phyloP scores from a whole-genome alignment of 495 filamentous ascomycete species.

The Penicillium coprophilum region DNA sequence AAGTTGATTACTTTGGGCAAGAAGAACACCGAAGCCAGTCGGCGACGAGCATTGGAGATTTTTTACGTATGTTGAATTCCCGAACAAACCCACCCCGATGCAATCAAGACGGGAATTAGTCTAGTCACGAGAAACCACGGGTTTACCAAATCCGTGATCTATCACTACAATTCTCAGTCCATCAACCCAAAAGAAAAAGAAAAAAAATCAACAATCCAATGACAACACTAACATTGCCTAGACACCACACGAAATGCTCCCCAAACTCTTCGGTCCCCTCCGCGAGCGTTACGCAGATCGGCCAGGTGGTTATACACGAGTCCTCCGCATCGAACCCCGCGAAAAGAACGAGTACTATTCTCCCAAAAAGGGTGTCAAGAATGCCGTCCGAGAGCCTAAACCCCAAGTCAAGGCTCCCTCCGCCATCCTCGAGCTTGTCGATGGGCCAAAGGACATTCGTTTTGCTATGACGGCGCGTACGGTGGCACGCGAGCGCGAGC shows the following conservation, averaged over 20 bases:
- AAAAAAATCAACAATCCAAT: slow-evolving; percentile 4
- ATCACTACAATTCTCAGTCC: background rate
- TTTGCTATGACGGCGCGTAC: slow-evolving; percentile 88
- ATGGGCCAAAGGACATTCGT: slow-evolving; percentile 91
- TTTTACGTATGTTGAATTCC: slow-evolving; percentile 68
- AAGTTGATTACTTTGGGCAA: slow-evolving; percentile 92
- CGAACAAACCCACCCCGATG: background rate
- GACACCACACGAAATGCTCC: slow-evolving; percentile 66
- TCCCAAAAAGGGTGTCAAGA: slow-evolving; percentile 20
- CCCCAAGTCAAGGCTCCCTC: slow-evolving; percentile 73
- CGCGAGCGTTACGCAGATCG: slow-evolving; percentile 75
- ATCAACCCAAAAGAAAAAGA: background rate
- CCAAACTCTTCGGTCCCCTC: slow-evolving; percentile 84
- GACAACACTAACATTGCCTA: slow-evolving; percentile 26
- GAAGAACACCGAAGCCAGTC: slow-evolving; percentile 76
- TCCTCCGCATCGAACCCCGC: slow-evolving; percentile 79
- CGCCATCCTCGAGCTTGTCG: slow-evolving; percentile 94
- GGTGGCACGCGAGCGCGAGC: slow-evolving; percentile 59
- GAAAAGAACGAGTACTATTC: slow-evolving; percentile 36
- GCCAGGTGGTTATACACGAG: slow-evolving; percentile 90
- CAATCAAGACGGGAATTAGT: background rate
- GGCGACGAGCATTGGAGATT: slow-evolving; percentile 64
- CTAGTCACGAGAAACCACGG: background rate
- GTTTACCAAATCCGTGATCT: background rate
- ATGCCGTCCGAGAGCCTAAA: slow-evolving; percentile 22